These are phyloP conservation scores for Scutellaria minor DNA, from an alignment of 257 asterid species.

Conservation along the genomic window DNA sequence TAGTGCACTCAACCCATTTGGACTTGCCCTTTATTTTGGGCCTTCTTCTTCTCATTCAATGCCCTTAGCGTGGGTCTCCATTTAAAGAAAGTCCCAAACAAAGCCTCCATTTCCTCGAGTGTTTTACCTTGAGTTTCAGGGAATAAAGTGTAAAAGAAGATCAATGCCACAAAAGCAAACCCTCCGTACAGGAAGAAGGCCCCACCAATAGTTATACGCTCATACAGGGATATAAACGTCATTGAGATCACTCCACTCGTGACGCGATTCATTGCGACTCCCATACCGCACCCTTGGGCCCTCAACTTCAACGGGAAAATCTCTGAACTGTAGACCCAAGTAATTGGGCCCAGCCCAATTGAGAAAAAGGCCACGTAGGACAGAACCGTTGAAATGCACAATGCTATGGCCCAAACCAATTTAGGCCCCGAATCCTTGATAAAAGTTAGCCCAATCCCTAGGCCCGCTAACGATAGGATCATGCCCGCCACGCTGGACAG, in stretches of 20 bases:
- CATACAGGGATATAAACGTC: conserved; percentile 58
- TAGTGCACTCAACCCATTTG: conserved; percentile 34
- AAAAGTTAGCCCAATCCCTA: conserved; percentile 52
- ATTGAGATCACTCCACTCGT: conserved; percentile 68
- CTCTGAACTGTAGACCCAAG: conserved; percentile 82
- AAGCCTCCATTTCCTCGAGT: conserved; percentile 65
- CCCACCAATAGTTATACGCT: conserved; percentile 57
- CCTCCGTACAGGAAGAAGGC: conserved; percentile 55
- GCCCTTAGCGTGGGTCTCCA: conserved; percentile 56
- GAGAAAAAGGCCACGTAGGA: conserved; percentile 69
- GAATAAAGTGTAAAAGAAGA: conserved; percentile 52
- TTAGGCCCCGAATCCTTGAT: conserved; percentile 42
- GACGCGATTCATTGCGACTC: conserved; percentile 59
- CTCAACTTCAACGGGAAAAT: conserved; percentile 63
- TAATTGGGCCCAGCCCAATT: conserved; percentile 76
- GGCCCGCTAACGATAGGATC: conserved; percentile 44
- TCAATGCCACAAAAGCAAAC: conserved; percentile 51
- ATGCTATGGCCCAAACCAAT: conserved; percentile 49
- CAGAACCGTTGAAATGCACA: conserved; percentile 43
- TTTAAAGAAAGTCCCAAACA: conserved; percentile 61
- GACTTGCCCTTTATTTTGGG: conserved; percentile 31
- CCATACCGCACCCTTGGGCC: conserved; percentile 77
- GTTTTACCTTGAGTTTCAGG: conserved; percentile 78
- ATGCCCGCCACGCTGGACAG: conserved; percentile 72
- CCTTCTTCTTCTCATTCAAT: conserved; percentile 39